These are phyloP conservation scores for Penicillium psychrofluorescens DNA, from an alignment of 495 filamentous ascomycete genomes.

Conservation along the genomic window DNA sequence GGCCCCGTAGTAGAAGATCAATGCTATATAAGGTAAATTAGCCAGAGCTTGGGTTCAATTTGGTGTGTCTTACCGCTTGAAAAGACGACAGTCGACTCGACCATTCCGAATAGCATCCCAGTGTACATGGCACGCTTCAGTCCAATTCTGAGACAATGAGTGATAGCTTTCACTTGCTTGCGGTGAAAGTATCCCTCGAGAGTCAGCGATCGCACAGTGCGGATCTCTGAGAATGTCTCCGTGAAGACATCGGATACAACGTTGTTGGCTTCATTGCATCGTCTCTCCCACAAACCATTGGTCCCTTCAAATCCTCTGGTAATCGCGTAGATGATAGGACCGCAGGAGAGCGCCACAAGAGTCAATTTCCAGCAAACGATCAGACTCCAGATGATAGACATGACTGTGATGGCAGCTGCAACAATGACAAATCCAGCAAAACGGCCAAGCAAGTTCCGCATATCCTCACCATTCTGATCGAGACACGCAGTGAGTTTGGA, in stretches of 20 bases:
- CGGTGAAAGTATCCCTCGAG: slow-evolving; percentile 67
- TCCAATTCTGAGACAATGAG: slow-evolving; percentile 19
- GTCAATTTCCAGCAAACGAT: slow-evolving; percentile 75
- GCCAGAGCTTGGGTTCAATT: neutral
- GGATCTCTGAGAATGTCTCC: slow-evolving; percentile 78
- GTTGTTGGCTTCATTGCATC: slow-evolving; percentile 53
- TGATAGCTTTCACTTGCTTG: slow-evolving; percentile 51
- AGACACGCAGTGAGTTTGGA: slow-evolving; percentile 59
- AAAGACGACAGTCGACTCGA: slow-evolving; percentile 63
- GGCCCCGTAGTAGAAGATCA: slow-evolving; percentile 81
- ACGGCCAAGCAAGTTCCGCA: slow-evolving; percentile 70
- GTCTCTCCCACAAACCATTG: slow-evolving; percentile 63
- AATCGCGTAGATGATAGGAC: slow-evolving; percentile 60
- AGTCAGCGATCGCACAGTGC: slow-evolving; percentile 70
- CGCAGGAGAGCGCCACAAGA: slow-evolving; percentile 60
- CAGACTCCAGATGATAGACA: slow-evolving; percentile 69
- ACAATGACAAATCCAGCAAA: slow-evolving; percentile 67
- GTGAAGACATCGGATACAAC: slow-evolving; percentile 52
- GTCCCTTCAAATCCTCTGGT: slow-evolving; percentile 54
- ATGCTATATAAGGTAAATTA: slow-evolving; percentile 34
- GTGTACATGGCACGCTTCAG: slow-evolving; percentile 46
- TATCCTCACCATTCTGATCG: slow-evolving; percentile 81
- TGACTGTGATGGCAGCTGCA: slow-evolving; percentile 53
- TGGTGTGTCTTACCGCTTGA: slow-evolving; percentile 42
- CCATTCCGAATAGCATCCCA: slow-evolving; percentile 68